Conservation (phyloP, 495 filamentous ascomycete genomes). For the Xylaria castorea region DNA sequence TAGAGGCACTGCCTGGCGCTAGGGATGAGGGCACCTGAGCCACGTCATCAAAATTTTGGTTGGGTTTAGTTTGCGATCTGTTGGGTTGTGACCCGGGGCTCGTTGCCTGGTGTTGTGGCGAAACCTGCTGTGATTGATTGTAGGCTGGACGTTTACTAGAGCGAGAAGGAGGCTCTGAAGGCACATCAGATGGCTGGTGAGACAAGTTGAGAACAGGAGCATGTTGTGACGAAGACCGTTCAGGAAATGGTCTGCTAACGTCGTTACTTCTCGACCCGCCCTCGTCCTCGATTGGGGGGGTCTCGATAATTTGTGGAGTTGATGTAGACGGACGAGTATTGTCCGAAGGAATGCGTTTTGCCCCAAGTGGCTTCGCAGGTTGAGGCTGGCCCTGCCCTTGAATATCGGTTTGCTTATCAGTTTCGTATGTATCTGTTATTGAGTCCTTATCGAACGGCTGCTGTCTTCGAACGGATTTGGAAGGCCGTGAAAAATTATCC, state of each 20-base stretch:
- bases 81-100: constrained; percentile 25
- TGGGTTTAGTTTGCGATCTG: constrained; percentile 31
- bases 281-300: constrained; percentile 61
- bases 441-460: constrained; percentile 49
- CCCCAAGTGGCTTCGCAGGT: constrained; percentile 30
- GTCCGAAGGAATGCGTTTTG: constrained; percentile 34
- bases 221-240: constrained; percentile 63
- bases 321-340: constrained; percentile 41
- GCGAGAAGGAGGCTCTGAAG: constrained; percentile 54
- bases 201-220: constrained; percentile 30
- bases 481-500: constrained; percentile 62
- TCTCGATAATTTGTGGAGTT: constrained; percentile 74
- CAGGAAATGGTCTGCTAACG: constrained; percentile 47
- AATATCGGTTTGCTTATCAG: constrained; percentile 21
- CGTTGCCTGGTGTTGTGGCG: constrained; percentile 32
- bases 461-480: constrained; percentile 51
- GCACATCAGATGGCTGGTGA: constrained; percentile 30
- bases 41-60: constrained; percentile 66
- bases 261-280: constrained; percentile 33
- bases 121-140: constrained; percentile 40
- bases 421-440: constrained; percentile 27
- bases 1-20: constrained; percentile 68
- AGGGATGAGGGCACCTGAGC: constrained; percentile 67
- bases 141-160: constrained; percentile 55
- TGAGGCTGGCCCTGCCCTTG: constrained; percentile 30